These are phyloP conservation scores for Microbotryomycetes sp. DNA, from an alignment of 1,284 basidiomycete species.

Conservation along the genomic window DNA sequence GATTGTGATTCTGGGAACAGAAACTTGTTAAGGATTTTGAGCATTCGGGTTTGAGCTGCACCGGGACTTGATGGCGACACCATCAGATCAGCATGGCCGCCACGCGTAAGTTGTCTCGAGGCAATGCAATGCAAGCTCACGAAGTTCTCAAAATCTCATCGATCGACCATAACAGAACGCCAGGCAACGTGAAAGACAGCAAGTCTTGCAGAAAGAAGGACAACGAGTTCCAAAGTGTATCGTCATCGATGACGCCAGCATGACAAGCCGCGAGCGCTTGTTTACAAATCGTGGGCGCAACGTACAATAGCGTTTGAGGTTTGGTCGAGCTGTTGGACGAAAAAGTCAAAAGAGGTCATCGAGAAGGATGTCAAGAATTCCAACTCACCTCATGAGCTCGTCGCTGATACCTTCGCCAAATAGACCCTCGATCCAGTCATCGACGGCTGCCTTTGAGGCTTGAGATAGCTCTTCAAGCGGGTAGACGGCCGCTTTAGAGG, in stretches of 20 bases:
- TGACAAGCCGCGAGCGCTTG: conserved; percentile 47
- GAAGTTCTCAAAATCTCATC: conserved; percentile 21
- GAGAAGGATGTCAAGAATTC: not conserved
- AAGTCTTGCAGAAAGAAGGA: conserved; percentile 51
- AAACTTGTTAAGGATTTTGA: not conserved
- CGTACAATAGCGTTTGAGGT: conserved; percentile 44
- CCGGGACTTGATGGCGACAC: not conserved
- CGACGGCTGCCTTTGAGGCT: conserved; percentile 40
- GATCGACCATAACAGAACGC: conserved; percentile 44
- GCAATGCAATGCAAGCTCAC: conserved; percentile 6
- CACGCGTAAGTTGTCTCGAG: no score
- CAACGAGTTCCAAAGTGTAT: conserved; percentile 48
- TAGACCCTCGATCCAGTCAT: conserved; percentile 42
- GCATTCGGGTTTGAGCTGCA: not conserved
- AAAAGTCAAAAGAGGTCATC: not conserved
- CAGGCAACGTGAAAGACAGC: conserved; percentile 49
- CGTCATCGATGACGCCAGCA: conserved; percentile 47
- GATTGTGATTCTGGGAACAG: not conserved
- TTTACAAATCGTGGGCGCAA: conserved; percentile 48
- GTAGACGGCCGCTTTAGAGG: conserved; percentile 35
- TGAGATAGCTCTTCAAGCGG: conserved; percentile 38
- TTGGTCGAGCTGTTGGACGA: conserved; percentile 41
- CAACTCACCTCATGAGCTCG: conserved; percentile 41
- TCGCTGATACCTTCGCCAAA: conserved; percentile 46
- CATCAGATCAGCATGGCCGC: no score